phyloP scores from a whole-genome alignment of 108 stramenopile genomes.

The Fragilariopsis cylindrus region DNA sequence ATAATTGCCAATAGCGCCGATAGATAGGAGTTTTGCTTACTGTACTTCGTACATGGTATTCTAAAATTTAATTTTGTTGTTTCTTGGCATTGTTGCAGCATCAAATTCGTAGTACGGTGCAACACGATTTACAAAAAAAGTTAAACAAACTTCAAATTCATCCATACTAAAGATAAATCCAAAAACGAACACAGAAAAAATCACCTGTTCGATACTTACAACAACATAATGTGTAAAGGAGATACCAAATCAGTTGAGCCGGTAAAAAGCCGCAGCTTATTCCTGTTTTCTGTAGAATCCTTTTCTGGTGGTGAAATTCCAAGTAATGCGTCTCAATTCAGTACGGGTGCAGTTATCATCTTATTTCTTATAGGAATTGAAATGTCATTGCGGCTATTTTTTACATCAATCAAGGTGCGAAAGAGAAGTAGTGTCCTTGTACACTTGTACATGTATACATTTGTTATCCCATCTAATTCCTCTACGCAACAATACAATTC shows the following conservation, averaged over 20 bases:
- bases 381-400: constrained; percentile 8
- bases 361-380: constrained; percentile 23
- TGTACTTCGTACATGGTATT: no score
- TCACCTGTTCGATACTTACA: no score
- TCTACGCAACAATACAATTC: neutral
- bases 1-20: no score
- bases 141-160: no score
- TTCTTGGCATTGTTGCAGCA: no score
- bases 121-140: no score
- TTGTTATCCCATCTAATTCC: neutral
- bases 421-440: neutral
- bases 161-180: no score
- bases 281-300: constrained; percentile 26
- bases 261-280: neutral
- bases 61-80: no score
- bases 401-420: constrained; percentile 21
- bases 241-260: neutral
- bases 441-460: neutral
- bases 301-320: constrained; percentile 25
- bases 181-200: no score
- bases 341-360: constrained; percentile 15
- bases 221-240: no score
- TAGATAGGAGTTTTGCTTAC: no score
- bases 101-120: no score
- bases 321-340: neutral